Conservation (phyloP, 345 rosid species). For the Pistacia integerrima region DNA sequence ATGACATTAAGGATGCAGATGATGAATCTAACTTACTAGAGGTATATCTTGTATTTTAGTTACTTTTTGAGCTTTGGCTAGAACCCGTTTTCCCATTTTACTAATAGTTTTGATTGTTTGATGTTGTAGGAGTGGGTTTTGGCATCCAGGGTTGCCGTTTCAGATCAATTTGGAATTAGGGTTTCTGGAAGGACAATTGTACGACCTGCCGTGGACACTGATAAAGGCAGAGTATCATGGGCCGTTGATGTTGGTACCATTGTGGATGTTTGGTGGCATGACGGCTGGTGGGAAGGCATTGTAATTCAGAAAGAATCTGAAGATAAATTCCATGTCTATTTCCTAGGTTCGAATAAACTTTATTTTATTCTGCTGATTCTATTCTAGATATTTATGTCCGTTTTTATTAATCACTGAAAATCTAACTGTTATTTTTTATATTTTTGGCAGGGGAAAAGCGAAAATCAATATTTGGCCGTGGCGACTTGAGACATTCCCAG, state of each 20-base stretch:
- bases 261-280: slow-evolving; percentile 88
- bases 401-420: not conserved
- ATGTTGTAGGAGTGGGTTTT: slow-evolving; percentile 73
- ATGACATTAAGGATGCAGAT: slow-evolving; percentile 62
- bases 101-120: not conserved
- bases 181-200: slow-evolving; percentile 51
- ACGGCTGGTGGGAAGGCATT: slow-evolving; percentile 94
- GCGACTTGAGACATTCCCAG: slow-evolving; percentile 57
- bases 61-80: not conserved
- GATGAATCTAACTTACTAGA: slow-evolving; percentile 69
- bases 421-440: not conserved
- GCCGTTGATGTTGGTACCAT: slow-evolving; percentile 51
- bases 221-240: slow-evolving; percentile 22
- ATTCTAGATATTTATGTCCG: not conserved
- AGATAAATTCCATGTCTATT: slow-evolving; percentile 55
- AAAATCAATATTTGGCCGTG: slow-evolving; percentile 41
- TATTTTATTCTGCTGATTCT: not conserved
- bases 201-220: slow-evolving; percentile 43
- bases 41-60: slow-evolving; percentile 32
- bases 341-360: slow-evolving; percentile 60
- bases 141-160: slow-evolving; percentile 52
- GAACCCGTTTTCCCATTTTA: not conserved
- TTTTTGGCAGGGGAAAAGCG: slow-evolving; percentile 61
- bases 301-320: slow-evolving; percentile 52
- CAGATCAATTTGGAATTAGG: slow-evolving; percentile 56